Evolutionary conservation across 768 basidiomycete species (phyloP).

Genomic region (Mycena floridula): DNA sequence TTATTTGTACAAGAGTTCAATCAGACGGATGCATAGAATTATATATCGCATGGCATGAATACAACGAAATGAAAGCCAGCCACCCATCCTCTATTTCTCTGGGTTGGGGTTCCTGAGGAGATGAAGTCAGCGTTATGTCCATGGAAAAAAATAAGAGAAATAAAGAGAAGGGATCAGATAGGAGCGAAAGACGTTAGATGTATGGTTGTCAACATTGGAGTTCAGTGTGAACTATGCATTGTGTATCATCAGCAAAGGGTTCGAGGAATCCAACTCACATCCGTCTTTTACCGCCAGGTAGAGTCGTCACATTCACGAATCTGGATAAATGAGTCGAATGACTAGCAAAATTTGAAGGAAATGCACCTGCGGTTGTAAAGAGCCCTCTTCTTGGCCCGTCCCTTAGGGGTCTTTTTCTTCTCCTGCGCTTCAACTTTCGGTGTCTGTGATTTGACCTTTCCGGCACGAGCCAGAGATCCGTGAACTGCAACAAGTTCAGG

Average conservation of each 20-base stretch:
- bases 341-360: slow-evolving; percentile 2
- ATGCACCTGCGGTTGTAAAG: slow-evolving; percentile 89
- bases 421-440: slow-evolving; percentile 98
- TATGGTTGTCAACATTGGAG: slow-evolving; percentile 72
- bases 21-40: background rate
- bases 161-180: slow-evolving; percentile 68
- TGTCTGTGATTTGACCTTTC: slow-evolving; percentile 98
- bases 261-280: slow-evolving; percentile 62
- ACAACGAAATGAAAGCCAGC: background rate
- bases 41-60: background rate
- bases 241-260: slow-evolving; percentile 48
- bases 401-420: slow-evolving; percentile 98
- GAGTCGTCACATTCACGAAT: slow-evolving; percentile 90
- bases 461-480: slow-evolving; percentile 98
- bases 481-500: slow-evolving; percentile 54
- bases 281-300: slow-evolving; percentile 89
- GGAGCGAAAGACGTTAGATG: slow-evolving; percentile 99
- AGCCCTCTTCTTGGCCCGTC: slow-evolving; percentile 95
- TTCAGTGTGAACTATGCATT: slow-evolving; percentile 98
- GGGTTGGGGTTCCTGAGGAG: slow-evolving; percentile 55
- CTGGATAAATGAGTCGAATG: slow-evolving; percentile 25
- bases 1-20: background rate
- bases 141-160: slow-evolving; percentile 10
- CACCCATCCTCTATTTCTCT: slow-evolving; percentile 42
- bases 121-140: slow-evolving; percentile 17